Conservation (phyloP, 495 filamentous ascomycete species). For the Massariosphaeria phaeospora region DNA sequence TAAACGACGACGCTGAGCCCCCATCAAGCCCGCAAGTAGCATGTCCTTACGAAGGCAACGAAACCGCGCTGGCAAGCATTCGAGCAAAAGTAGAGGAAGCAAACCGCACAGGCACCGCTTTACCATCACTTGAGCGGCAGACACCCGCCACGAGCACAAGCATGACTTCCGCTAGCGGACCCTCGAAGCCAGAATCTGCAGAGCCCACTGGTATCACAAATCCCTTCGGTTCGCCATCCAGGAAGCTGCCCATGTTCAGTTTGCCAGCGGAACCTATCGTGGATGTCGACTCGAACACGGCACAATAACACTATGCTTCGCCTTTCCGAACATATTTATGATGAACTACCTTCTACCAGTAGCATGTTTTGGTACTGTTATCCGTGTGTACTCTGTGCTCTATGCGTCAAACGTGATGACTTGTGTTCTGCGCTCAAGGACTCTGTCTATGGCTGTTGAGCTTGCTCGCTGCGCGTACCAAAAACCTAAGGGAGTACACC, state of each 20-base stretch:
- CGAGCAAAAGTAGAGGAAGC: conserved; percentile 20
- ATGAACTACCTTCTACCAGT: no score
- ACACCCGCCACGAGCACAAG: background rate
- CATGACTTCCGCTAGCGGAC: background rate
- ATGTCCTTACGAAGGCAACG: conserved; percentile 19
- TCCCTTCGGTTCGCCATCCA: conserved; percentile 15
- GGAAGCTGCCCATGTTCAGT: conserved; percentile 29
- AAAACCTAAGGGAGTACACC: no score
- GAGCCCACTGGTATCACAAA: background rate
- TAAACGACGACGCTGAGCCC: background rate
- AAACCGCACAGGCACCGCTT: conserved; percentile 1
- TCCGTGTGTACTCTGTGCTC: no score
- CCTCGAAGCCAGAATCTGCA: background rate
- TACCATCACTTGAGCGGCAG: conserved; percentile 5
- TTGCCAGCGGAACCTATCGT: conserved; percentile 26
- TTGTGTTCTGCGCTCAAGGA: no score
- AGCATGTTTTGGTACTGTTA: no score
- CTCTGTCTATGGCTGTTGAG: no score
- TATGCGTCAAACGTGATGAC: no score
- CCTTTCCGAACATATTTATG: background rate
- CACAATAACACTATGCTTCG: background rate
- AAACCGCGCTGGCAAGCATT: conserved; percentile 17
- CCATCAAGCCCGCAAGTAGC: background rate
- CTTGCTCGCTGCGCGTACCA: no score
- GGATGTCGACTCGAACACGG: conserved; percentile 19